Conservation (phyloP, 208 protist species). For the Wallacemonas rigidus region DNA sequence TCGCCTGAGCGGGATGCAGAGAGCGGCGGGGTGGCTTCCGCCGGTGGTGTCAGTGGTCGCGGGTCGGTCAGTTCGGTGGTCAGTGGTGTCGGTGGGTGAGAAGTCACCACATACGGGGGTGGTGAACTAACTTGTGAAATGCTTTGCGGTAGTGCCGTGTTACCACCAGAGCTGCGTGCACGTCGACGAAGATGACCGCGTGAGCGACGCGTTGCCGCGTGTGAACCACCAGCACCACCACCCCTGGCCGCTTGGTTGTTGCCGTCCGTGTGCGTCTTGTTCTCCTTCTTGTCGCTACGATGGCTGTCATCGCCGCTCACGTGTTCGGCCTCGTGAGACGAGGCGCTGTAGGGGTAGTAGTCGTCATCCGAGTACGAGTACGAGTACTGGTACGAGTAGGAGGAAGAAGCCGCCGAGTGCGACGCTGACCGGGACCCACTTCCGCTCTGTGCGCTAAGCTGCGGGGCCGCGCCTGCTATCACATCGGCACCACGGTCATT, state of each 20-base stretch:
- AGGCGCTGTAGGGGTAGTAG: constrained; percentile 11
- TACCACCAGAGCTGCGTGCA: background rate
- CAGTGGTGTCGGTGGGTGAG: background rate
- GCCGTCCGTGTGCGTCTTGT: too few relatives aligned
- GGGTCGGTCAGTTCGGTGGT: background rate
- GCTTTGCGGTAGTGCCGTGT: constrained; percentile 6
- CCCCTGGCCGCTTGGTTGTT: background rate
- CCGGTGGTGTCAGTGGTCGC: background rate
- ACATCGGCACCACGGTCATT: background rate
- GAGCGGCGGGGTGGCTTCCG: background rate
- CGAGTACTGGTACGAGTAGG: constrained; percentile 19
- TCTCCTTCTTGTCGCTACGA: background rate
- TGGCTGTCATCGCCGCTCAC: background rate
- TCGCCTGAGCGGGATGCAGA: too few relatives aligned
- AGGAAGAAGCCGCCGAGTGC: background rate
- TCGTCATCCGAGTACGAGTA: constrained; percentile 23
- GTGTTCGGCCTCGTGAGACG: background rate
- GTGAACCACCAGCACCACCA: background rate
- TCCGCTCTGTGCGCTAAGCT: too few relatives aligned
- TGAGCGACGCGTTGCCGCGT: background rate
- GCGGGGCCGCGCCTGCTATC: too few relatives aligned
- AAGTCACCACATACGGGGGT: background rate
- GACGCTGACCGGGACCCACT: too few relatives aligned
- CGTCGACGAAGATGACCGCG: constrained; percentile 3
- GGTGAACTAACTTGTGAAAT: background rate